These are phyloP conservation scores for Calvatia gigantea DNA, from an alignment of 768 basidiomycete genomes.

Conservation along the genomic window DNA sequence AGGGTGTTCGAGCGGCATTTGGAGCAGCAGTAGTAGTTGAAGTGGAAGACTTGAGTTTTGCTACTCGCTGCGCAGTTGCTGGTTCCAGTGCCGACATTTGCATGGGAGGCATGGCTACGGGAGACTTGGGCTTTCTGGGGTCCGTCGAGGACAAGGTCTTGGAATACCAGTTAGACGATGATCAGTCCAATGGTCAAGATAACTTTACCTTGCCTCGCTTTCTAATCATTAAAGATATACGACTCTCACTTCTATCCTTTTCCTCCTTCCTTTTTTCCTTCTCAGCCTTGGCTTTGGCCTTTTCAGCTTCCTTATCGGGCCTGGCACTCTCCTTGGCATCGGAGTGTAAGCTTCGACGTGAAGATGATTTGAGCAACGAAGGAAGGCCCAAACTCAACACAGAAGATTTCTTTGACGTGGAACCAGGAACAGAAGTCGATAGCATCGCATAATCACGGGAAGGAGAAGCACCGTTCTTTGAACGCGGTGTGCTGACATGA, in stretches of 20 bases:
- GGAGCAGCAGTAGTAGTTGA: conserved; percentile 41
- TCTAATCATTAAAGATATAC: conserved; percentile 86
- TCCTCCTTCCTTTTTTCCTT: conserved; percentile 65
- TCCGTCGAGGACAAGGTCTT: conserved; percentile 86
- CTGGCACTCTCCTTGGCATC: conserved; percentile 47
- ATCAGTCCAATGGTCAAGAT: not conserved
- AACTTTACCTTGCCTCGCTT: conserved; percentile 83
- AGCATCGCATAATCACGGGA: conserved; percentile 48
- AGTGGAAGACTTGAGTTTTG: conserved; percentile 61
- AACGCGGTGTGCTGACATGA: conserved; percentile 35
- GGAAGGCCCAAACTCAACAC: conserved; percentile 79
- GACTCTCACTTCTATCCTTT: conserved; percentile 85
- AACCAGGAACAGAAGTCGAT: conserved; percentile 53
- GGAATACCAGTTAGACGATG: conserved; percentile 13
- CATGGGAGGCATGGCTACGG: conserved; percentile 81
- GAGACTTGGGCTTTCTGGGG: conserved; percentile 67
- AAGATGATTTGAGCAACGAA: conserved; percentile 83
- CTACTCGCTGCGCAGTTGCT: conserved; percentile 80
- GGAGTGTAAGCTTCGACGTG: conserved; percentile 74
- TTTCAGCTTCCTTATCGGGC: conserved; percentile 44
- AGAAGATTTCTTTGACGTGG: conserved; percentile 75
- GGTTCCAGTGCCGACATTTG: conserved; percentile 84
- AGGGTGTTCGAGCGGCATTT: conserved; percentile 34
- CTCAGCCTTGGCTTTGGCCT: conserved; percentile 41
- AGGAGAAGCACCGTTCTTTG: conserved; percentile 47